phyloP scores from a whole-genome alignment of 2,329 filamentous ascomycete species.

The Hawksworthiomyces lignivorus region DNA sequence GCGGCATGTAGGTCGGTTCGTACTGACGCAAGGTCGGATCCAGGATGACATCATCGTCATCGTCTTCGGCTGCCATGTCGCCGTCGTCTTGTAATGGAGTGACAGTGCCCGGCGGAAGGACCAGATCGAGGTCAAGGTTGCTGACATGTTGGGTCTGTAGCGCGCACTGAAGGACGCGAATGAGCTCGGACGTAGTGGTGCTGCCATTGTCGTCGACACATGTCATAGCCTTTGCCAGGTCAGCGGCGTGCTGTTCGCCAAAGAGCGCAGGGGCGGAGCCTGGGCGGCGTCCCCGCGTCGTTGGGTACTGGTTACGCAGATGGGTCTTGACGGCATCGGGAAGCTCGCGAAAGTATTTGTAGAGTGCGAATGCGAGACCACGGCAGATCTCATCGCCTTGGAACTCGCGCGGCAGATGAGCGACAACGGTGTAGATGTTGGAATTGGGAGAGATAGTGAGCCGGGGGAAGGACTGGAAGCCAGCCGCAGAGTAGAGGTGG shows the following conservation, averaged over 20 bases:
- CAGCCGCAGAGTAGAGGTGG: conserved; percentile 83
- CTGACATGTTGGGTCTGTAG: conserved; percentile 75
- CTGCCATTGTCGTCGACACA: conserved; percentile 77
- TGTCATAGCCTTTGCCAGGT: conserved; percentile 77
- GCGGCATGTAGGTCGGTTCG: conserved; percentile 60
- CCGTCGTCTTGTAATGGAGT: conserved; percentile 54
- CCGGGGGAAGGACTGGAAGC: conserved; percentile 81
- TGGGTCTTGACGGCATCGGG: conserved; percentile 66
- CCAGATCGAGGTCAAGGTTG: conserved; percentile 80
- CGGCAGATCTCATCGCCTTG: conserved; percentile 93
- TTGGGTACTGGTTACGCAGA: conserved; percentile 52
- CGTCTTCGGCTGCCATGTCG: conserved; percentile 43
- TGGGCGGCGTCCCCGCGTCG: conserved; percentile 47
- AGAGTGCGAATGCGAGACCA: conserved; percentile 82
- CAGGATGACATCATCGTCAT: conserved; percentile 58
- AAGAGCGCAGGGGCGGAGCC: conserved; percentile 66
- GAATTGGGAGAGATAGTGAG: conserved; percentile 91
- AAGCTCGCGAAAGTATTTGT: conserved; percentile 90
- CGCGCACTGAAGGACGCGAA: conserved; percentile 65
- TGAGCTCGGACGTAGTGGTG: conserved; percentile 57
- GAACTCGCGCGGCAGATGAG: conserved; percentile 82
- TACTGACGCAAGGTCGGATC: conserved; percentile 63
- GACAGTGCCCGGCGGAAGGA: conserved; percentile 72
- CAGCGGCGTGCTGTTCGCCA: conserved; percentile 85
- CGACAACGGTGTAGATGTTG: conserved; percentile 82